A percentile compares a stretch with the other conserved stretches of the same genome.
Conservation (phyloP, 257 asterid species). For the Ajuga chamaepitys region DNA sequence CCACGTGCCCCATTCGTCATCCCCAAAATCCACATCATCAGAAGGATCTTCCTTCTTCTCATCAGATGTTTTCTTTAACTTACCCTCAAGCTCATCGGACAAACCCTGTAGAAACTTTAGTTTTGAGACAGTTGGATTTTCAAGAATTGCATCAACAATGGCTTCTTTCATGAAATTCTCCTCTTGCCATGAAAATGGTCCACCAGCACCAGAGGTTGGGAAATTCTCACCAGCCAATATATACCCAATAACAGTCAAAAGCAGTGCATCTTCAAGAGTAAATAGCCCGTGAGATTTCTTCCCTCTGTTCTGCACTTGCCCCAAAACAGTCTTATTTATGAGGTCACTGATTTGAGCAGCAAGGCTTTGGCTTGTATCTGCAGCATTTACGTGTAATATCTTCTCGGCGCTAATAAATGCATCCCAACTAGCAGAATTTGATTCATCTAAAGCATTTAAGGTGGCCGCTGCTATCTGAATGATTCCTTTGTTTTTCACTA, state of each 20-base stretch:
- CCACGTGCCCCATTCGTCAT: conserved; percentile 91
- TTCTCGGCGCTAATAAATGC: conserved; percentile 93
- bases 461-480: conserved; percentile 81
- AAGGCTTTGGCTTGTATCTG: conserved; percentile 91
- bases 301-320: conserved; percentile 19
- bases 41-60: conserved; percentile 39
- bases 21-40: conserved; percentile 52
- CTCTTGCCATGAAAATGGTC: conserved; percentile 99
- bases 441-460: conserved; percentile 58
- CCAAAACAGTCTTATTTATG: conserved; percentile 69
- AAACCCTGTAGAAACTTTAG: conserved; percentile 77
- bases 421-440: conserved; percentile 65
- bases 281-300: conserved; percentile 52
- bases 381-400: conserved; percentile 83
- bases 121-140: conserved; percentile 53
- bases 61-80: conserved; percentile 32
- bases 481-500: conserved; percentile 73
- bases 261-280: conserved; percentile 73
- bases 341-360: conserved; percentile 97
- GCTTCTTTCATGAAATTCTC: conserved; percentile 98
- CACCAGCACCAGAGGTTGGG: conserved; percentile 82
- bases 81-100: conserved; percentile 53
- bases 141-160: conserved; percentile 80
- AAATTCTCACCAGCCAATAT: conserved; percentile 90
- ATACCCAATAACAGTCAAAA: conserved; percentile 68